Evolutionary conservation across 2,329 filamentous ascomycete genomes (phyloP).

Genomic region (Simplicillium sp.): DNA sequence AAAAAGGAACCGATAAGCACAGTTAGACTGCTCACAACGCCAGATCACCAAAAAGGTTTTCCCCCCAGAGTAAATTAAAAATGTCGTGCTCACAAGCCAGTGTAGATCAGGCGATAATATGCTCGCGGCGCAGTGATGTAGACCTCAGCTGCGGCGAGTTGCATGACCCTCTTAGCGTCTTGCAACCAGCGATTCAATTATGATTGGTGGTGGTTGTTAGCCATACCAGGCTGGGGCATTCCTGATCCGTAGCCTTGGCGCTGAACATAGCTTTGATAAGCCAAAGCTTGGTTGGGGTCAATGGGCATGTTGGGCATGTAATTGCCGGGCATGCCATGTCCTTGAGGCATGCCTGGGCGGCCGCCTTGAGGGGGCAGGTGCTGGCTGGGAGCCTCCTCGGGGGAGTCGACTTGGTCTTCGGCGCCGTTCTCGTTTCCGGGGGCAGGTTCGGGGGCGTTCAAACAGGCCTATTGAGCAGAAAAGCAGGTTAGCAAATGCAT

Average conservation of each 20-base stretch:
- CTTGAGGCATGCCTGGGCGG: slow-evolving; percentile 57
- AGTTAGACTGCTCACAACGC: too few relatives aligned
- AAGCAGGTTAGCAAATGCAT: slow-evolving; percentile 19
- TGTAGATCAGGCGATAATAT: background rate
- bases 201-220: slow-evolving; percentile 73
- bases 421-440: slow-evolving; percentile 74
- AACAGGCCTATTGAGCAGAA: slow-evolving; percentile 60
- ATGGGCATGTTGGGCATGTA: slow-evolving; percentile 57
- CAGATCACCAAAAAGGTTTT: too few relatives aligned
- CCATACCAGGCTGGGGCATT: slow-evolving; percentile 72
- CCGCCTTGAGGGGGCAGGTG: slow-evolving; percentile 57
- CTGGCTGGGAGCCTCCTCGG: slow-evolving; percentile 74
- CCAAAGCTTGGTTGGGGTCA: slow-evolving; percentile 69
- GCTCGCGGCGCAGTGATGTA: slow-evolving; percentile 8
- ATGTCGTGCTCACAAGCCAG: too few relatives aligned
- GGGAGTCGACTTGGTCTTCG: slow-evolving; percentile 77
- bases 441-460: slow-evolving; percentile 89
- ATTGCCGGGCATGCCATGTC: slow-evolving; percentile 51
- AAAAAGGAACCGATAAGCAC: too few relatives aligned
- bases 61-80: too few relatives aligned
- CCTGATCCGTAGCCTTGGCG: slow-evolving; percentile 64
- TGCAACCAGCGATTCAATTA: slow-evolving; percentile 25
- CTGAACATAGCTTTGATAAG: slow-evolving; percentile 78
- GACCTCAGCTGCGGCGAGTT: slow-evolving; percentile 7
- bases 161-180: slow-evolving; percentile 9